Evolutionary conservation across 768 basidiomycete species (phyloP).

Genomic region (Cyathus striatus): DNA sequence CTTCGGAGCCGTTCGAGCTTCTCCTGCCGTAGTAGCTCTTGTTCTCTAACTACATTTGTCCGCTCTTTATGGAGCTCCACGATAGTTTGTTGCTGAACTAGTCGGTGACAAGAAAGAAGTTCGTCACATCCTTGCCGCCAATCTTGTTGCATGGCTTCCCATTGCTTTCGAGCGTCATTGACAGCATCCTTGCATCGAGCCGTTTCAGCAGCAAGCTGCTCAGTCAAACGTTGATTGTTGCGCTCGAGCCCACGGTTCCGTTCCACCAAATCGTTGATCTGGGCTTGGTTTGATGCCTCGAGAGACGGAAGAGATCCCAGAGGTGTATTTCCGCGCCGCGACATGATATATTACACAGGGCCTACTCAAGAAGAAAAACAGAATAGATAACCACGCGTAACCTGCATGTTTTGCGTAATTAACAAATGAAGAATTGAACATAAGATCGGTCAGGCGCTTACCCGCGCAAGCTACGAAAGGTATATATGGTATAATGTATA

Average conservation of each 20-base stretch:
- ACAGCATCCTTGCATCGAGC: slow-evolving; percentile 36
- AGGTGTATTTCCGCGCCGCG: slow-evolving; percentile 13
- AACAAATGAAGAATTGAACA: too few relatives aligned
- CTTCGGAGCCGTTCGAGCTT: slow-evolving; percentile 55
- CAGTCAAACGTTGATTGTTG: slow-evolving; percentile 47
- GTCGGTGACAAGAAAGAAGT: slow-evolving; percentile 57
- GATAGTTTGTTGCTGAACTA: slow-evolving; percentile 55
- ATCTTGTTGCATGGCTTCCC: slow-evolving; percentile 46
- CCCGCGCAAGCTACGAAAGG: too few relatives aligned
- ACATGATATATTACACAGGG: slow-evolving; percentile 6
- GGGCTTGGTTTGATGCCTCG: slow-evolving; percentile 55
- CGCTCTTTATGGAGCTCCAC: slow-evolving; percentile 53
- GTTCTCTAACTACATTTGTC: slow-evolving; percentile 44
- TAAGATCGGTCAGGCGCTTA: too few relatives aligned
- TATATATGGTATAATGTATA: too few relatives aligned
- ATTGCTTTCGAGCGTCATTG: slow-evolving; percentile 39
- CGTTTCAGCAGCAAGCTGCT: slow-evolving; percentile 40
- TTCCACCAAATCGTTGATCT: slow-evolving; percentile 72
- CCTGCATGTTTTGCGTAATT: too few relatives aligned
- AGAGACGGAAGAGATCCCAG: slow-evolving; percentile 31
- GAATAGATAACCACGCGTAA: too few relatives aligned
- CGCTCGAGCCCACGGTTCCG: slow-evolving; percentile 62
- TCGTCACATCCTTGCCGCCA: slow-evolving; percentile 64
- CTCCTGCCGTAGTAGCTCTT: slow-evolving; percentile 50
- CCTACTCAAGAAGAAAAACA: not conserved